A percentile compares a stretch with the other conserved stretches of the same genome.
Conservation (phyloP, 148 eudicot genomes). For the Vaccinium myrtillus region DNA sequence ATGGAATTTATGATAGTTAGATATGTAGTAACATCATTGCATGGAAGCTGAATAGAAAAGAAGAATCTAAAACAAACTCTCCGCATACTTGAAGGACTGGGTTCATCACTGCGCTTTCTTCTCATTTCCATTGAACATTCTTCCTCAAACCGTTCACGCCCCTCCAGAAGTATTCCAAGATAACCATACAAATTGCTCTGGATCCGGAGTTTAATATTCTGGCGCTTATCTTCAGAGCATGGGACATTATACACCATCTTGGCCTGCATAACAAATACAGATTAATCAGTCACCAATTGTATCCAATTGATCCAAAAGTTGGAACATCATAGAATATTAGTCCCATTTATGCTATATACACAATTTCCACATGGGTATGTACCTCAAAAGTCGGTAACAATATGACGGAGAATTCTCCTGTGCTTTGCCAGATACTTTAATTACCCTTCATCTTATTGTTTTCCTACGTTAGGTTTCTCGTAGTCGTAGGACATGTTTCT, state of each 20-base stretch:
- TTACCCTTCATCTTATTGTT: neutral
- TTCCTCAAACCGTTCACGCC: conserved; percentile 69
- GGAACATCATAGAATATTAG: too few species aligned
- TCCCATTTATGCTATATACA: neutral
- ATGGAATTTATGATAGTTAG: neutral
- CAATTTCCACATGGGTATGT: neutral
- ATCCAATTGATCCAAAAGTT: neutral
- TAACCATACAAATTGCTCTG: conserved; percentile 64
- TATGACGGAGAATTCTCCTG: neutral
- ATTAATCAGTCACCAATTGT: neutral
- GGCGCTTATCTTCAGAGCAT: conserved; percentile 68
- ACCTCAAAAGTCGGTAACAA: neutral
- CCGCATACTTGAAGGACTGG: conserved; percentile 72
- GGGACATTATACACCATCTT: conserved; percentile 58
- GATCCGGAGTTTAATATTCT: conserved; percentile 60
- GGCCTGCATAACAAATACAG: conserved; percentile 44
- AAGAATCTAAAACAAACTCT: neutral
- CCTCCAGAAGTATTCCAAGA: conserved; percentile 71
- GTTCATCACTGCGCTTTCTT: conserved; percentile 37
- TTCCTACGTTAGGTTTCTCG: neutral
- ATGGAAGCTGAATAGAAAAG: neutral
- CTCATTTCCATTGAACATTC: conserved; percentile 39
- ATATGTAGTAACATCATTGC: neutral
- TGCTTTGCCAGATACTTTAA: neutral
- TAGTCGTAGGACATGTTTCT: neutral